phyloP scores from a whole-genome alignment of 2,329 filamentous ascomycete genomes.

The Xylaria arbuscula region DNA sequence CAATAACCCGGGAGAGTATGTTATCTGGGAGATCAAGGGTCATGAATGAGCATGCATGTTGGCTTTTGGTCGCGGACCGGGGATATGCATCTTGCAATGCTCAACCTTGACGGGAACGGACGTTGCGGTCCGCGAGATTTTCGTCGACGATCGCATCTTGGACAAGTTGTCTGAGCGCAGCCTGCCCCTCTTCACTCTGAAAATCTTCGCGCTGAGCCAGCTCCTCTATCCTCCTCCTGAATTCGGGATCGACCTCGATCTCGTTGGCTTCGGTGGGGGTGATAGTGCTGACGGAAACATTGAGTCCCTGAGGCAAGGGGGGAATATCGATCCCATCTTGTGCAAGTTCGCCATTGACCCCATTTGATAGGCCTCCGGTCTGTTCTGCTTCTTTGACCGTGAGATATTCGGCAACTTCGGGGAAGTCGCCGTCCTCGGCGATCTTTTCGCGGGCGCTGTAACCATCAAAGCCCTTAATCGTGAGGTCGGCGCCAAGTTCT shows the following conservation, averaged over 20 bases:
- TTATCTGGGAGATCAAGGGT: slow-evolving; percentile 69
- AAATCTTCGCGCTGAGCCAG: slow-evolving; percentile 87
- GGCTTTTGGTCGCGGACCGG: not conserved
- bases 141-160: slow-evolving; percentile 81
- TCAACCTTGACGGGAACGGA: slow-evolving; percentile 69
- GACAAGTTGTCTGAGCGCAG: slow-evolving; percentile 80
- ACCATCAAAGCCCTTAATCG: slow-evolving; percentile 76
- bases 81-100: slow-evolving; percentile 38
- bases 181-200: slow-evolving; percentile 81
- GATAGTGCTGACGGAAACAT: slow-evolving; percentile 82
- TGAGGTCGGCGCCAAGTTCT: slow-evolving; percentile 78
- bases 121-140: slow-evolving; percentile 70
- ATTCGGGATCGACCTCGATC: slow-evolving; percentile 79
- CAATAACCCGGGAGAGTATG: slow-evolving; percentile 62
- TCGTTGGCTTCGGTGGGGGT: slow-evolving; percentile 68
- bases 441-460: slow-evolving; percentile 86
- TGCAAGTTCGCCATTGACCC: slow-evolving; percentile 45
- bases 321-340: slow-evolving; percentile 59
- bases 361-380: slow-evolving; percentile 46
- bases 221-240: slow-evolving; percentile 88
- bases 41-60: slow-evolving; percentile 53
- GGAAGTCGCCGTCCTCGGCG: slow-evolving; percentile 79
- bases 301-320: slow-evolving; percentile 78
- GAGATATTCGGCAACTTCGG: slow-evolving; percentile 79
- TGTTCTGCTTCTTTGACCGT: slow-evolving; percentile 49